Evolutionary conservation across 2,329 filamentous ascomycete species (phyloP).

Genomic region (Cladosporium halotolerans): DNA sequence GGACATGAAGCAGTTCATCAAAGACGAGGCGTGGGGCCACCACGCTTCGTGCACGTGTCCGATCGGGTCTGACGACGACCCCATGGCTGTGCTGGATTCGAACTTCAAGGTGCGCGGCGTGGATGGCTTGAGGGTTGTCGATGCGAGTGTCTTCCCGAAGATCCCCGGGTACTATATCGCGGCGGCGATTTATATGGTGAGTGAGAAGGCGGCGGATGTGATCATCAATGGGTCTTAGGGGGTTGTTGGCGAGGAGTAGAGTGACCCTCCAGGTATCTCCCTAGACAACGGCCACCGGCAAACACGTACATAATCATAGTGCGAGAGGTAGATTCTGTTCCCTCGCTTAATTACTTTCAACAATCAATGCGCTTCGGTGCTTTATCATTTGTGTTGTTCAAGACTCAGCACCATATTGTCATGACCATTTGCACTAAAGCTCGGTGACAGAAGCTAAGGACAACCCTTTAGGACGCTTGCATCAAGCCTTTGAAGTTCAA

Average conservation of each 20-base stretch:
- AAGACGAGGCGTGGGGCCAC: constrained; percentile 15
- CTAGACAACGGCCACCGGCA: too few relatives aligned
- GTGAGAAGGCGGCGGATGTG: constrained; percentile 35
- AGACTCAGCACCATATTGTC: too few relatives aligned
- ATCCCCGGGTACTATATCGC: constrained; percentile 21
- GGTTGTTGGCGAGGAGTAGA: background rate
- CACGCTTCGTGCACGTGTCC: constrained; percentile 44
- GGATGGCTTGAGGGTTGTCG: constrained; percentile 31
- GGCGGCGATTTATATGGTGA: constrained; percentile 30
- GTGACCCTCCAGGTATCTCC: too few relatives aligned
- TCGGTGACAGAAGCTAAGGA: too few relatives aligned
- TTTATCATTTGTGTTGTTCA: too few relatives aligned
- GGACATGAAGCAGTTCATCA: constrained; percentile 11
- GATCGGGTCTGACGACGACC: constrained; percentile 35
- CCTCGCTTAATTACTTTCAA: too few relatives aligned
- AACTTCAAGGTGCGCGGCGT: constrained; percentile 33
- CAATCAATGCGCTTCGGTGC: too few relatives aligned
- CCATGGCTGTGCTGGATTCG: constrained; percentile 30
- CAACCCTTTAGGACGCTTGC: too few relatives aligned
- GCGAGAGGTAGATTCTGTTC: too few relatives aligned
- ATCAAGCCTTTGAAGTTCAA: too few relatives aligned
- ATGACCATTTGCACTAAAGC: too few relatives aligned
- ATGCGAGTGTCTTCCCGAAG: constrained; percentile 27
- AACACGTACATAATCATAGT: too few relatives aligned
- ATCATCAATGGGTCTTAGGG: constrained; percentile 8